Evolutionary conservation across 805 yeast genomes (phyloP).

Genomic region (Pichia sporocuriosa): DNA sequence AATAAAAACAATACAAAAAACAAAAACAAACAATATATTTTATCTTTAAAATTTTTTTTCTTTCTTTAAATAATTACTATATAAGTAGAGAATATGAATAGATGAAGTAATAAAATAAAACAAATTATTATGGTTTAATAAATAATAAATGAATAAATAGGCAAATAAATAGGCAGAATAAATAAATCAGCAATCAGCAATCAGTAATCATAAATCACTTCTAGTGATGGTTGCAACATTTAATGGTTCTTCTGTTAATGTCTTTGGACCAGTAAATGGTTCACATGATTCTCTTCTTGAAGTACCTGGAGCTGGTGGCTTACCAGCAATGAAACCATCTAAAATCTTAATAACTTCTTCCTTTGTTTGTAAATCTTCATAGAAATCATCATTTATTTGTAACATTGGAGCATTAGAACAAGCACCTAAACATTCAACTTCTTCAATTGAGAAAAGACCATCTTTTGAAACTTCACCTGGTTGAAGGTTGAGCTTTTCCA

Average conservation of each 20-base stretch:
- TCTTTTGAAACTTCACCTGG: constrained; percentile 78
- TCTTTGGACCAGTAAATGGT: constrained; percentile 65
- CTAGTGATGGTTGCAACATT: constrained; percentile 68
- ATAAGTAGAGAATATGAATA: not conserved
- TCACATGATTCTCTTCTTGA: constrained; percentile 67
- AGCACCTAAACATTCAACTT: constrained; percentile 88
- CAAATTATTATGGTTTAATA: not conserved
- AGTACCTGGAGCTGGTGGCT: constrained; percentile 56
- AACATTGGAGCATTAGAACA: constrained; percentile 90
- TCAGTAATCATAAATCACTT: constrained; percentile 46
- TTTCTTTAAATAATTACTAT: no score
- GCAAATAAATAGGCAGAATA: not conserved
- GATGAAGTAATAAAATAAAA: not conserved
- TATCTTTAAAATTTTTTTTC: not conserved
- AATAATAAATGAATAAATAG: constrained; percentile 2
- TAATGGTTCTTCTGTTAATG: constrained; percentile 56
- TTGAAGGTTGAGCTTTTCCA: constrained; percentile 50
- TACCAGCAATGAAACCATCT: constrained; percentile 58
- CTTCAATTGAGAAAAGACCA: constrained; percentile 71
- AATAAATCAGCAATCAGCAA: not conserved
- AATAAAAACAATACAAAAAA: no score
- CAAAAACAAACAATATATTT: not conserved
- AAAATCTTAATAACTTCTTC: constrained; percentile 56
- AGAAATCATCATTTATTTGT: constrained; percentile 75
- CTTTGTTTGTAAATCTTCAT: constrained; percentile 66